These are phyloP conservation scores for Albugo laibachii DNA, from an alignment of 352 stramenopile genomes.

Conservation along the genomic window DNA sequence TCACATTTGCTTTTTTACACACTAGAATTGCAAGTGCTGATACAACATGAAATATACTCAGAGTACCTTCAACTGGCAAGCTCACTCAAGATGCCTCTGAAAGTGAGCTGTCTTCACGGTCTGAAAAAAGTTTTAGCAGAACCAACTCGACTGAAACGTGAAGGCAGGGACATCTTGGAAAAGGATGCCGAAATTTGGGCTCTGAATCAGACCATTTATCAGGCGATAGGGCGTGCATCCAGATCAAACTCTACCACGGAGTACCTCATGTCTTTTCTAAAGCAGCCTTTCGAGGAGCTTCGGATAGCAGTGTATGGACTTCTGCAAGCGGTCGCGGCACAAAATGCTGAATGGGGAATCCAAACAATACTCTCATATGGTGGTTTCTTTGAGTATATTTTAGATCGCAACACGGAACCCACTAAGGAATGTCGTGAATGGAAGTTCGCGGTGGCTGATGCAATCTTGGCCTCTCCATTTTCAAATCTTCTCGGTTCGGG, in stretches of 20 bases:
- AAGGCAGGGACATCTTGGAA: constrained; percentile 13
- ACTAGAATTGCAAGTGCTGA: constrained; percentile 40
- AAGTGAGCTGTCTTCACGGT: constrained; percentile 52
- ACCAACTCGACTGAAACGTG: constrained; percentile 20
- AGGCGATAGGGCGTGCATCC: constrained; percentile 29
- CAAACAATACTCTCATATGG: constrained; percentile 42
- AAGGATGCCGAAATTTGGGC: constrained; percentile 49
- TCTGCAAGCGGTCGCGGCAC: constrained; percentile 51
- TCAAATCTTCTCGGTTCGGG: constrained; percentile 28
- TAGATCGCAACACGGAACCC: constrained; percentile 61
- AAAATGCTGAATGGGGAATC: constrained; percentile 65
- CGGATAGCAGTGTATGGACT: constrained; percentile 53
- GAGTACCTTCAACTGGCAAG: constrained; percentile 28
- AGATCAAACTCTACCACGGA: constrained; percentile 18
- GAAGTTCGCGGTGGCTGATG: constrained; percentile 77
- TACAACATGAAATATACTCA: constrained; percentile 51
- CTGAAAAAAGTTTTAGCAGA: constrained; percentile 31
- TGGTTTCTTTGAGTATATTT: constrained; percentile 69
- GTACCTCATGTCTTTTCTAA: constrained; percentile 55
- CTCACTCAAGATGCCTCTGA: constrained; percentile 48
- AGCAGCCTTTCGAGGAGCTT: constrained; percentile 67
- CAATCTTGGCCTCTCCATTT: constrained; percentile 46
- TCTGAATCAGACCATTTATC: constrained; percentile 42
- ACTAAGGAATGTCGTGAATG: constrained; percentile 72
- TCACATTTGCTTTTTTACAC: not conserved